Percentiles rank a stretch among this genome's conserved stretches.
phyloP scores from a whole-genome alignment of 768 basidiomycete species.

The Fibroporia radiculosa region DNA sequence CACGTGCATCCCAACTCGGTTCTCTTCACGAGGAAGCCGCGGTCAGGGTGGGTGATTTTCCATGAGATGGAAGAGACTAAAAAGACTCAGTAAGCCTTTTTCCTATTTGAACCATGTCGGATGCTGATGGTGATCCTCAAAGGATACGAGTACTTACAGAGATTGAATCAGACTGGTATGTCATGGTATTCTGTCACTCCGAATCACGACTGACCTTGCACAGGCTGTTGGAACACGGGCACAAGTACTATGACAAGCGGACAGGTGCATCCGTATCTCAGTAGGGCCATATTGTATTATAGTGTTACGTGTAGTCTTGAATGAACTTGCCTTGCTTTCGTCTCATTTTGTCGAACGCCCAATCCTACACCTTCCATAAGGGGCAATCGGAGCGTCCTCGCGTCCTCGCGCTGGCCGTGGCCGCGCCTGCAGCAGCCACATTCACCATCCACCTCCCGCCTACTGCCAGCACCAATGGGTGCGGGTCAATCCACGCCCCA shows the following conservation, averaged over 20 bases:
- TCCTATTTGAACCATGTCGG: too few species aligned
- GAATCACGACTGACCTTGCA: neutral
- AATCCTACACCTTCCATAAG: constrained; percentile 1
- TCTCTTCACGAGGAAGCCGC: constrained; percentile 86
- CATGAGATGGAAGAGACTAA: constrained; percentile 97
- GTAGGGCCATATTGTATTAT: neutral
- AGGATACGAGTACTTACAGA: constrained; percentile 92
- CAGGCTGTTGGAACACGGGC: constrained; percentile 44
- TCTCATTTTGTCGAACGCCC: neutral
- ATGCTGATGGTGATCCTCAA: constrained; percentile 2
- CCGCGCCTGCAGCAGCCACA: neutral
- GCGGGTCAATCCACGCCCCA: constrained; percentile 58
- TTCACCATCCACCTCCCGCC: neutral
- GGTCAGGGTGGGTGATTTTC: constrained; percentile 88
- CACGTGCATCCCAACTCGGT: constrained; percentile 94
- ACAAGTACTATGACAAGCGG: constrained; percentile 34
- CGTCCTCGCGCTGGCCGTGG: neutral
- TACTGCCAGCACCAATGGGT: constrained; percentile 40
- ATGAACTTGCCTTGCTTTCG: neutral
- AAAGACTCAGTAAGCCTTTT: constrained; percentile 73
- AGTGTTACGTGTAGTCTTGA: neutral
- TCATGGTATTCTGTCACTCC: neutral
- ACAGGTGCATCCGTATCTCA: constrained; percentile 11
- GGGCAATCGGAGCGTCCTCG: neutral
- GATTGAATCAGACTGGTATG: constrained; percentile 90